phyloP scores from a whole-genome alignment of 345 rosid species.

The Draba incana region DNA sequence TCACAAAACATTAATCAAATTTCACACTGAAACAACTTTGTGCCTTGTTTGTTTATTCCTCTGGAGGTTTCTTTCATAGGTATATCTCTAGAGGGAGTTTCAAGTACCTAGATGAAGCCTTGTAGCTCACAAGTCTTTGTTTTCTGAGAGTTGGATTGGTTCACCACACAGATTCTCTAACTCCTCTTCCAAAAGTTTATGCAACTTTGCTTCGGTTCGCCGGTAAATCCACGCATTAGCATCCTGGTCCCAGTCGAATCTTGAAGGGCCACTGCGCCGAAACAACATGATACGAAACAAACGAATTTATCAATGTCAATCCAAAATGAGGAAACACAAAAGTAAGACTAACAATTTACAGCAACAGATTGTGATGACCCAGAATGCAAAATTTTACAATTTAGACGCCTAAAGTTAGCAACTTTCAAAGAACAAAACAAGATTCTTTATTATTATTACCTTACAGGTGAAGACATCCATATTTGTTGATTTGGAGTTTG shows the following conservation, averaged over 20 bases:
- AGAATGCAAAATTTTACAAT: not conserved
- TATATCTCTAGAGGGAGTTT: conserved; percentile 13
- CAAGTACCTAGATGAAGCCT: conserved; percentile 22
- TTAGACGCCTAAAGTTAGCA: conserved; percentile 19
- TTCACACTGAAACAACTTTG: conserved; percentile 10
- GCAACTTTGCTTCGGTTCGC: conserved; percentile 66
- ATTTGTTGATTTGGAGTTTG: conserved; percentile 93
- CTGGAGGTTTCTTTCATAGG: conserved; percentile 30
- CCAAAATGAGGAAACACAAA: conserved; percentile 22
- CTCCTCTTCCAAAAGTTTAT: conserved; percentile 67
- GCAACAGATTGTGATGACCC: too few species aligned
- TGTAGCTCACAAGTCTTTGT: conserved; percentile 1
- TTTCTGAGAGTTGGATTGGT: conserved; percentile 62
- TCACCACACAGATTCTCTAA: conserved; percentile 69
- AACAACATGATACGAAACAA: conserved; percentile 1
- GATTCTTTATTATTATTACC: conserved; percentile 51
- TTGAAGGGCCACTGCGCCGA: conserved; percentile 76
- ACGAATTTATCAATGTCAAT: conserved; percentile 9
- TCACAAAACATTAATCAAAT: conserved; percentile 15
- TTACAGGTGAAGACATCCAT: conserved; percentile 89
- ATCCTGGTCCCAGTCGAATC: conserved; percentile 83
- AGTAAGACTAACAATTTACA: not conserved
- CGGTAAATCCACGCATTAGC: conserved; percentile 78
- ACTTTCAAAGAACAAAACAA: not conserved
- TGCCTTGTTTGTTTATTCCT: conserved; percentile 34